Evolutionary conservation across 192 early-diverging fungal genomes (phyloP).

Genomic region (Irineochytrium annulatum): DNA sequence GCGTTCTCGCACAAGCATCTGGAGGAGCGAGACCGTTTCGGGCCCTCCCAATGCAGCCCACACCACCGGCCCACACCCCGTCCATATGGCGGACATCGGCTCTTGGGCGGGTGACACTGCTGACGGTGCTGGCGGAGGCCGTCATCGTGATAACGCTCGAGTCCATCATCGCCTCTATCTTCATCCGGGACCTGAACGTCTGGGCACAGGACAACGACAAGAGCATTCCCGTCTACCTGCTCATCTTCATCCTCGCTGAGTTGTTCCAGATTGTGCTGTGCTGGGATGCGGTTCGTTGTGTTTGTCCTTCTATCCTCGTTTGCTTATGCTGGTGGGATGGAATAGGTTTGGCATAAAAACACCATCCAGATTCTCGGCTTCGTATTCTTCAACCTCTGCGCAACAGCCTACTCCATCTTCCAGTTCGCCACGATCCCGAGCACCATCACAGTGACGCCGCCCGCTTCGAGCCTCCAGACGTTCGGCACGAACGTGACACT

Average conservation of each 20-base stretch:
- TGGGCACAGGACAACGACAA: constrained; percentile 27
- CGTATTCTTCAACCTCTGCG: constrained; percentile 65
- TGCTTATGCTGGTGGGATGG: neutral
- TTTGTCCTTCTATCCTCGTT: neutral
- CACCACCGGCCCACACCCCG: too few relatives aligned
- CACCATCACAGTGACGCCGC: constrained; percentile 8
- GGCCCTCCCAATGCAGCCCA: too few relatives aligned
- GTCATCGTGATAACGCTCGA: constrained; percentile 52
- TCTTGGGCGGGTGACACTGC: constrained; percentile 23
- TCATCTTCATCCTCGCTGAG: constrained; percentile 83
- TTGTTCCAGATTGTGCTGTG: constrained; percentile 77
- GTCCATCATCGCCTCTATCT: constrained; percentile 46
- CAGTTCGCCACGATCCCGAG: constrained; percentile 48
- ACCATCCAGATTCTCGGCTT: constrained; percentile 84
- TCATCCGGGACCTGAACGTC: constrained; percentile 28
- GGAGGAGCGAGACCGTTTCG: too few relatives aligned
- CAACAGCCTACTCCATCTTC: constrained; percentile 64
- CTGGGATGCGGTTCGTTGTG: constrained; percentile 73
- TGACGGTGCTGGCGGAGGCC: constrained; percentile 47
- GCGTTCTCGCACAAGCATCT: too few relatives aligned
- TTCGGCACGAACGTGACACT: neutral
- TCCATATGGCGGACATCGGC: too few relatives aligned
- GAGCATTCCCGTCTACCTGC: constrained; percentile 77
- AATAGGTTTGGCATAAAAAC: constrained; percentile 80
- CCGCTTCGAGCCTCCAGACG: constrained; percentile 3